Conservation (phyloP, 441 rosid genomes). For the Populus tomentosa region DNA sequence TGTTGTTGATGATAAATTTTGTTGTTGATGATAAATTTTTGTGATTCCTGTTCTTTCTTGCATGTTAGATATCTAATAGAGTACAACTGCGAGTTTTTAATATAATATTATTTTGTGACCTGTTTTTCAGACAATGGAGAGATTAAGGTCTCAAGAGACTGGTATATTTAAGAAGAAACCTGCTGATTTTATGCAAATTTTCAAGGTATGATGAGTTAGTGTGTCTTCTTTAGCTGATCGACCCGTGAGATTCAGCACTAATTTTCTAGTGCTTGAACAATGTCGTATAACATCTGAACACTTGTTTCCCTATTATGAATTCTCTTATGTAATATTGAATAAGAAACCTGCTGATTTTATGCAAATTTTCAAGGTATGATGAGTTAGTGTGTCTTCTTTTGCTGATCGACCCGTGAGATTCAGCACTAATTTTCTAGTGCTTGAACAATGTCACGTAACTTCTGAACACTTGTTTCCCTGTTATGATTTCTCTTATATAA, state of each 20-base stretch:
- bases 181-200: conserved; percentile 88
- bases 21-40: neutral
- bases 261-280: neutral
- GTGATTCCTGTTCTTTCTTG: neutral
- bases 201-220: conserved; percentile 55
- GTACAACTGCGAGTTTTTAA: neutral
- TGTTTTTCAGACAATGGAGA: conserved; percentile 84
- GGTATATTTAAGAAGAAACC: conserved; percentile 91
- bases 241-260: conserved; percentile 4
- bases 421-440: neutral
- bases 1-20: neutral
- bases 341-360: conserved; percentile 88
- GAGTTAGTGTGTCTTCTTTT: conserved; percentile 6
- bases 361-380: conserved; percentile 91
- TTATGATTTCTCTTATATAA: neutral
- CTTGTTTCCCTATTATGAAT: neutral
- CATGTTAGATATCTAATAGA: neutral
- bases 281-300: neutral
- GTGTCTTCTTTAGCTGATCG: neutral
- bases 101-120: neutral
- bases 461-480: neutral
- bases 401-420: neutral
- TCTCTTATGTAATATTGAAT: conserved; percentile 40
- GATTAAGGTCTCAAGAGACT: conserved; percentile 79
- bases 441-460: neutral